Evolutionary conservation across 2,329 filamentous ascomycete species (phyloP).

Genomic region (Penicillium sp.): DNA sequence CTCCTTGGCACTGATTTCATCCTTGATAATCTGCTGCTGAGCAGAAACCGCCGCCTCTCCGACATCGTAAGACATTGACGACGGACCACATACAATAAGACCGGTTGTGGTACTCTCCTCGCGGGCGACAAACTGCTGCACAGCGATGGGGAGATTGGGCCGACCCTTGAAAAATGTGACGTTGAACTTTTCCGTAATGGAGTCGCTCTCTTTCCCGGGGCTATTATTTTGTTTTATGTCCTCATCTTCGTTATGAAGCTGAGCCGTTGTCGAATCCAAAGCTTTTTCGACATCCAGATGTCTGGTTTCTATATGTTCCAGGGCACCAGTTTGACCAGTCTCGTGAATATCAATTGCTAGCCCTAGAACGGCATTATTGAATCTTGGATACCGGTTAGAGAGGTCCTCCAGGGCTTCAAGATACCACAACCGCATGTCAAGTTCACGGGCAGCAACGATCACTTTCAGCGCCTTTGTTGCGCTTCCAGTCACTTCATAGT

Average conservation of each 20-base stretch:
- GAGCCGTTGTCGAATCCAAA: background rate
- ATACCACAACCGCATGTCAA: background rate
- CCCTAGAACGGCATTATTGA: background rate
- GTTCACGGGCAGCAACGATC: constrained; percentile 3
- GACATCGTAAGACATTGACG: constrained; percentile 47
- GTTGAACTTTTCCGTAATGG: background rate
- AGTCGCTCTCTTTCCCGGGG: background rate
- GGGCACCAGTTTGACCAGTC: background rate
- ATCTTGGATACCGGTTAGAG: background rate
- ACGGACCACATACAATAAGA: constrained; percentile 44
- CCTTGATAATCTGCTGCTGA: constrained; percentile 36
- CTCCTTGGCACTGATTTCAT: constrained; percentile 23
- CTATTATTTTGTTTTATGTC: background rate
- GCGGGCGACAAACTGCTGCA: background rate
- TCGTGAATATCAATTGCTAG: constrained; percentile 6
- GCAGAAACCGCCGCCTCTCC: constrained; percentile 45
- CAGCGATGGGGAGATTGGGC: constrained; percentile 1
- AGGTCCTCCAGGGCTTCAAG: background rate
- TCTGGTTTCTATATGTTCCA: background rate
- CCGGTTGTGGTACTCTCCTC: constrained; percentile 5
- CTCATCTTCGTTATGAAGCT: constrained; percentile 11
- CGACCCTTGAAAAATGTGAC: background rate
- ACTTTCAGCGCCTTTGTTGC: background rate
- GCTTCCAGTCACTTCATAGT: background rate
- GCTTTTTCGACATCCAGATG: background rate